phyloP scores from a whole-genome alignment of 495 filamentous ascomycete genomes.

The Letharia columbiana region DNA sequence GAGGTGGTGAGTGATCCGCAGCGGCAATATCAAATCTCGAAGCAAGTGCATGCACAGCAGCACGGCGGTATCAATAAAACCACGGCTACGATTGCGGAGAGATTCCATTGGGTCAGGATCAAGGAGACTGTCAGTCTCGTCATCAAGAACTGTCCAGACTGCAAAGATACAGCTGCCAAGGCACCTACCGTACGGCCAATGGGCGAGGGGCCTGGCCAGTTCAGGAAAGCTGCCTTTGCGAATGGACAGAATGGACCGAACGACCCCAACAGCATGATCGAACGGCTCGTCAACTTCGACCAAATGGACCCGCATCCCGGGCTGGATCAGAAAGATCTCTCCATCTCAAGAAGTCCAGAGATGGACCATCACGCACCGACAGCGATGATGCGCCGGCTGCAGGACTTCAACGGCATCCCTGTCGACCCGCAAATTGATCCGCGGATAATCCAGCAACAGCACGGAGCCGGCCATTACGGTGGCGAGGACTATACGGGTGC shows the following conservation, averaged over 20 bases:
- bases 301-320: background rate
- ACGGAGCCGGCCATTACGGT: background rate
- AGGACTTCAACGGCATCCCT: slow-evolving; percentile 19
- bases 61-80: slow-evolving; percentile 98
- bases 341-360: slow-evolving; percentile 5
- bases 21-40: slow-evolving; percentile 84
- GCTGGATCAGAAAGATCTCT: background rate
- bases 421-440: slow-evolving; percentile 23
- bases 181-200: slow-evolving; percentile 29
- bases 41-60: slow-evolving; percentile 59
- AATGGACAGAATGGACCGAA: background rate
- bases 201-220: slow-evolving; percentile 1
- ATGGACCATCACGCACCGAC: slow-evolving; percentile 11
- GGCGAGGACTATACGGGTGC: slow-evolving; percentile 1
- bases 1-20: slow-evolving; percentile 90
- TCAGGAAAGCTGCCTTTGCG: background rate
- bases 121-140: slow-evolving; percentile 94
- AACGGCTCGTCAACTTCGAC: slow-evolving; percentile 24
- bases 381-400: slow-evolving; percentile 20
- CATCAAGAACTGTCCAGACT: slow-evolving; percentile 84
- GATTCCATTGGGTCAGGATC: slow-evolving; percentile 97
- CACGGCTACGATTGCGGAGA: slow-evolving; percentile 84
- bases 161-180: slow-evolving; percentile 67
- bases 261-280: slow-evolving; percentile 20
- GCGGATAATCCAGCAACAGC: slow-evolving; percentile 8